Evolutionary conservation across 2,329 filamentous ascomycete genomes (phyloP).

Genomic region (Ophiocordyceps camponoti-saundersi): DNA sequence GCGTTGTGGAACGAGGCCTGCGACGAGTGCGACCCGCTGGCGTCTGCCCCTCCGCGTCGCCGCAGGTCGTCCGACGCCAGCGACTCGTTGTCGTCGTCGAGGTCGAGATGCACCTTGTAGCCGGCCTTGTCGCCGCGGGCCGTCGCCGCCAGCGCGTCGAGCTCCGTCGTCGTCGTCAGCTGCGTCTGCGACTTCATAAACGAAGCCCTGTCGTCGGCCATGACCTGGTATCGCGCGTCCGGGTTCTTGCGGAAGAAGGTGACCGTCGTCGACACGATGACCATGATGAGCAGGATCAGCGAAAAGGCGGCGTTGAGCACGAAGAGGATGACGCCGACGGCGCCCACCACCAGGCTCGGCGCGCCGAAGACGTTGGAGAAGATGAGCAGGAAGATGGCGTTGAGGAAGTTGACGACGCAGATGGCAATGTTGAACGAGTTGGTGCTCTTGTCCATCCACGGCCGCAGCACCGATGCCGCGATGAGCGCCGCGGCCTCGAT

Average conservation of each 20-base stretch:
- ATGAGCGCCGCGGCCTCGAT: slow-evolving; percentile 70
- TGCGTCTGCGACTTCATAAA: slow-evolving; percentile 95
- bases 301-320: slow-evolving; percentile 74
- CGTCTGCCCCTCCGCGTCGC: slow-evolving; percentile 13
- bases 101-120: slow-evolving; percentile 19
- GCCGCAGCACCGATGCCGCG: slow-evolving; percentile 60
- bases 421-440: slow-evolving; percentile 95
- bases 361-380: slow-evolving; percentile 79
- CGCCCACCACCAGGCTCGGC: slow-evolving; percentile 66
- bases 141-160: slow-evolving; percentile 78
- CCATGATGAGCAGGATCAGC: slow-evolving; percentile 64
- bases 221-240: slow-evolving; percentile 85
- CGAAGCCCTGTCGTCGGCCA: slow-evolving; percentile 88
- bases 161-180: slow-evolving; percentile 59
- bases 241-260: slow-evolving; percentile 85
- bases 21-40: slow-evolving; percentile 2
- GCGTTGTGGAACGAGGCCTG: slow-evolving; percentile 13
- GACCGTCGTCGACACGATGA: slow-evolving; percentile 42
- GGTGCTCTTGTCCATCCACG: slow-evolving; percentile 98
- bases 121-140: slow-evolving; percentile 65
- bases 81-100: slow-evolving; percentile 25
- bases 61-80: slow-evolving; percentile 20
- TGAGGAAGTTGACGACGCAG: slow-evolving; percentile 76
- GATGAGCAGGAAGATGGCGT: slow-evolving; percentile 73
- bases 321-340: slow-evolving; percentile 82